Evolutionary conservation across 495 filamentous ascomycete genomes (phyloP).

Genomic region (Achaetomiella virescens): DNA sequence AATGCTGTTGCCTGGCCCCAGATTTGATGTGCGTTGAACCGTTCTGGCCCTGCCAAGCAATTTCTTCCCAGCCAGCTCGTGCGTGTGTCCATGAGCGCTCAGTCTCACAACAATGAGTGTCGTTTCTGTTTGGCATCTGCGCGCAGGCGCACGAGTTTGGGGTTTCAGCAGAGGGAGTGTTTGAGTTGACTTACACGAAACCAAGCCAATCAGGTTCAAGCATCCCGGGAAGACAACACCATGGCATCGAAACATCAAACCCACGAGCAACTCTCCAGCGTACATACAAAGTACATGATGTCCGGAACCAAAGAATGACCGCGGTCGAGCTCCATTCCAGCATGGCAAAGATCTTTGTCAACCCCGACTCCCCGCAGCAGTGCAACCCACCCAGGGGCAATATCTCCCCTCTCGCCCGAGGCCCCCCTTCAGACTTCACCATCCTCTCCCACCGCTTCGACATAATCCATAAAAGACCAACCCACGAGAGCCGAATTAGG

Average conservation of each 20-base stretch:
- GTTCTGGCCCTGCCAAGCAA: not conserved
- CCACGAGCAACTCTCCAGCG: not conserved
- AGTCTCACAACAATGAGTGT: not conserved
- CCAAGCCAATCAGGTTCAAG: not conserved
- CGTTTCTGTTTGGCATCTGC: not conserved
- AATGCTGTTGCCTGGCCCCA: constrained; percentile 8
- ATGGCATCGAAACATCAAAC: not conserved
- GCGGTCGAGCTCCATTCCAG: no score
- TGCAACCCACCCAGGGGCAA: no score
- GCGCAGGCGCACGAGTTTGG: not conserved
- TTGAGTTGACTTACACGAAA: not conserved
- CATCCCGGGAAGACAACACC: not conserved
- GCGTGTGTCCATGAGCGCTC: not conserved
- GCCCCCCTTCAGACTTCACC: no score
- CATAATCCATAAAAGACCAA: not conserved
- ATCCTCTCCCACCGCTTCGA: no score
- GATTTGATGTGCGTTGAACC: not conserved
- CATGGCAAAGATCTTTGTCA: no score
- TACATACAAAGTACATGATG: not conserved
- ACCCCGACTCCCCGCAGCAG: no score
- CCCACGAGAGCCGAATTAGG: not conserved
- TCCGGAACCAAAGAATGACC: no score
- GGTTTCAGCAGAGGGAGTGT: not conserved
- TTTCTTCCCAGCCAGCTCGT: not conserved
- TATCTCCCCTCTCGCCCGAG: no score